Evolutionary conservation across 2,329 filamentous ascomycete species (phyloP), one percentile per base, ranked within the genome.

Genomic region (Fusarium mundagurra): DNA sequence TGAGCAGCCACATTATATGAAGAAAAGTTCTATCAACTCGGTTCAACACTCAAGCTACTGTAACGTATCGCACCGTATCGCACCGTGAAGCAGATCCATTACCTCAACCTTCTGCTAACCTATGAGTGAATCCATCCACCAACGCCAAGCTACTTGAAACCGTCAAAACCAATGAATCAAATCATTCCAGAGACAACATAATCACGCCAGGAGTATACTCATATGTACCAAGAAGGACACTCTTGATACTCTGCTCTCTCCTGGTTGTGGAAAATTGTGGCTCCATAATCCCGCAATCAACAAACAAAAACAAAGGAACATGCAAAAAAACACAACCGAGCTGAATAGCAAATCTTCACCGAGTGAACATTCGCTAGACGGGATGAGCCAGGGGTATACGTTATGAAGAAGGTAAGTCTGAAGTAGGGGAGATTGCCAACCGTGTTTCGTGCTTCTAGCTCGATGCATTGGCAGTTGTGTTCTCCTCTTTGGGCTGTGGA

Each of bases 401-500:
- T 75, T 67, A 78, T 59, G 71, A 71, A 51, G 64, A 55, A 59
- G 53, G 47, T 18, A 55, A 29, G 36, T 58, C 24, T 48, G 62
- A 51, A 34, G 27, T 36, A 48, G 61, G 47, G 67, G 66, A 36
- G 39, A 66, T 65, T 60, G 65, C 72, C 71, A 69, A 60, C 61
- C 69, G 67, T 44, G 69, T 72, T 55, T 41, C 43, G 50, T 62
- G 64, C 60, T 73, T 73, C 80, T 81, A 82, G 72, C 74, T 80
- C 57, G 80, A 78, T 45, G 74, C 54, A 48, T 78, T 69, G 53
- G 74, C 64, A 58, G 70, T 50, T 53, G 65, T 74, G 36, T 79
- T 70, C 73, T 84, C 82, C 59, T 84, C 82, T 72, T 82, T 83
- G 43, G 82, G 82, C 61, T 83, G 82, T 33, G 81, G 82, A 38